Conservation (phyloP, 148 eudicot species). For the Chenopodium quinoa region DNA sequence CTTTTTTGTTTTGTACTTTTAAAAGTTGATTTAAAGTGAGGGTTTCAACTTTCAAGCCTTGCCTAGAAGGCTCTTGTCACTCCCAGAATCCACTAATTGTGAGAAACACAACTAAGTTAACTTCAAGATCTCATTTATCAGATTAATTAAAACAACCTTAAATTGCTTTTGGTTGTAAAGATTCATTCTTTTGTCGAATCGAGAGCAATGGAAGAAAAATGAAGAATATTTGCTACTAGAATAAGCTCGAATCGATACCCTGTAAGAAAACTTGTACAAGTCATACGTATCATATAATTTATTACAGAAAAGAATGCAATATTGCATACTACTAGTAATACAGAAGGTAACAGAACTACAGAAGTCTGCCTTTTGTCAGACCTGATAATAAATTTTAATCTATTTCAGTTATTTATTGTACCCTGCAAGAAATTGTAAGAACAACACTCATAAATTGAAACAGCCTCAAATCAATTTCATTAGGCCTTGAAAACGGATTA, state of each 20-base stretch:
- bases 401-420: too few species aligned
- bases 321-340: background rate
- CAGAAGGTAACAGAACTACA: background rate
- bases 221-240: too few species aligned
- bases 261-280: background rate
- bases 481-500: too few species aligned
- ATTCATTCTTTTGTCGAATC: background rate
- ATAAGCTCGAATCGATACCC: too few species aligned
- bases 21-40: background rate
- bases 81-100: background rate
- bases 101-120: background rate
- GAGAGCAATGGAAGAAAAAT: background rate
- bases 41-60: background rate
- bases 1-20: background rate
- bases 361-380: too few species aligned
- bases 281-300: too few species aligned
- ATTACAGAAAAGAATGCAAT: too few species aligned
- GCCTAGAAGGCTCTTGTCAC: background rate
- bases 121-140: background rate
- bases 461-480: too few species aligned
- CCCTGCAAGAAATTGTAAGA: too few species aligned
- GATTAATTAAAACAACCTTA: background rate
- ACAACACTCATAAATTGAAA: too few species aligned
- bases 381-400: too few species aligned
- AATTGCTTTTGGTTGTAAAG: slow-evolving; percentile 1